phyloP scores from a whole-genome alignment of 2,329 filamentous ascomycete genomes.

The Clonostachys solani region DNA sequence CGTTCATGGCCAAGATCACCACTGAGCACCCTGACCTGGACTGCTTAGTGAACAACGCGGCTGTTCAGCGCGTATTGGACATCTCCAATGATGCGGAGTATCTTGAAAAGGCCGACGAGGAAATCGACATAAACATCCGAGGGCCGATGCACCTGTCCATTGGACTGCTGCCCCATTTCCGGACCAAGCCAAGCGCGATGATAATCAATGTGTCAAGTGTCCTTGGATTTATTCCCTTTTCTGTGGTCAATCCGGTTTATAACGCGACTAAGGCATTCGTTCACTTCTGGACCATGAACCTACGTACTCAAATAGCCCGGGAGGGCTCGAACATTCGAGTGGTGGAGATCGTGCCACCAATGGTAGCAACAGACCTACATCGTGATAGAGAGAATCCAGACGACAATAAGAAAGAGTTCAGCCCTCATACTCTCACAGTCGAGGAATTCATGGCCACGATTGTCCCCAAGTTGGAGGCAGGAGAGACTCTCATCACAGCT shows the following conservation, averaged over 20 bases:
- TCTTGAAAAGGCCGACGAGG: conserved; percentile 45
- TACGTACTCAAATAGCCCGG: conserved; percentile 42
- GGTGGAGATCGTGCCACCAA: conserved; percentile 52
- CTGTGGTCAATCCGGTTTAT: conserved; percentile 52
- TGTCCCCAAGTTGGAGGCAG: conserved; percentile 34
- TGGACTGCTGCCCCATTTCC: conserved; percentile 43
- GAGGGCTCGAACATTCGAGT: conserved; percentile 35
- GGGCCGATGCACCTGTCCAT: conserved; percentile 53
- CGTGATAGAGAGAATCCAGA: conserved; percentile 50
- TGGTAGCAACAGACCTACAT: conserved; percentile 50
- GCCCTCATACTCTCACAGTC: conserved; percentile 30
- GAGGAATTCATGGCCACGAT: conserved; percentile 51
- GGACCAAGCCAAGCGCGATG: conserved; percentile 27
- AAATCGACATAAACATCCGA: conserved; percentile 54
- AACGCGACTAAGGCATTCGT: conserved; percentile 56
- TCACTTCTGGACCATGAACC: conserved; percentile 51
- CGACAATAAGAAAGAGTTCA: conserved; percentile 56
- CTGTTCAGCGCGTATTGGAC: conserved; percentile 49
- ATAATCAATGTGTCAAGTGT: conserved; percentile 52
- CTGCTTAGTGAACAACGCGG: conserved; percentile 56
- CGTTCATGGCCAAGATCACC: conserved; percentile 38
- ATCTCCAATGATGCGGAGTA: conserved; percentile 34
- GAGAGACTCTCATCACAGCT: conserved; percentile 42
- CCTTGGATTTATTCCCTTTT: conserved; percentile 47
- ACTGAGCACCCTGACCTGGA: conserved; percentile 44